Evolutionary conservation across 1,139 yeast species (phyloP).

Genomic region (Blastobotrys apis): DNA sequence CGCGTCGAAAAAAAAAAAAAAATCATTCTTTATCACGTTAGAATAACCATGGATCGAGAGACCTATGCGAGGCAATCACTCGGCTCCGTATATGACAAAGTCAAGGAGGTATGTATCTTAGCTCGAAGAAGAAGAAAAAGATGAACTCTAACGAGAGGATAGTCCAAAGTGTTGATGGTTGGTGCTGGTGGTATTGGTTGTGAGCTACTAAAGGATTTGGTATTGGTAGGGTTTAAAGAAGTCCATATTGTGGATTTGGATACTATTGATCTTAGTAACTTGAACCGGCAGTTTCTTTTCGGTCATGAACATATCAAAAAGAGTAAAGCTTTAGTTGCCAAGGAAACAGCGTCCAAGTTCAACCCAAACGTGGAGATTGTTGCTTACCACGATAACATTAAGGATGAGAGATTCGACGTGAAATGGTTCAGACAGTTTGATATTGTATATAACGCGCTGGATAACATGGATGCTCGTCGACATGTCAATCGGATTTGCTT

Average conservation of each 20-base stretch:
- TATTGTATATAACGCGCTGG: constrained; percentile 84
- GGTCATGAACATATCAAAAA: constrained; percentile 81
- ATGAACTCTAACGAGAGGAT: constrained; percentile 15
- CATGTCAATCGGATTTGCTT: constrained; percentile 83
- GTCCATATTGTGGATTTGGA: constrained; percentile 88
- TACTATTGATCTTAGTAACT: constrained; percentile 85
- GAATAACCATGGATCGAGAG: constrained; percentile 1
- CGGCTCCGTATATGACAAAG: no score
- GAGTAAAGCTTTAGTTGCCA: constrained; percentile 77
- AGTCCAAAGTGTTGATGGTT: constrained; percentile 61
- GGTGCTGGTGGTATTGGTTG: constrained; percentile 99
- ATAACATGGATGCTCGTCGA: constrained; percentile 86
- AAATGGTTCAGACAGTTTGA: constrained; percentile 79
- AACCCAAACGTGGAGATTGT: constrained; percentile 68
- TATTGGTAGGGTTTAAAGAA: constrained; percentile 80
- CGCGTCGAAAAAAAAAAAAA: neutral
- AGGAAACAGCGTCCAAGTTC: constrained; percentile 72
- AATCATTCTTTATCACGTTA: no score
- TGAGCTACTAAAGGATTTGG: constrained; percentile 81
- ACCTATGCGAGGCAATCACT: constrained; percentile 18
- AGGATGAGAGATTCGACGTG: constrained; percentile 72
- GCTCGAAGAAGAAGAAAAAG: no score
- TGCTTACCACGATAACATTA: constrained; percentile 85
- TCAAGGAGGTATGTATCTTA: no score
- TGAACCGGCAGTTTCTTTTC: constrained; percentile 90